A percentile compares a stretch with the other conserved stretches of the same genome.
phyloP scores from a whole-genome alignment of 495 filamentous ascomycete species.

The Poronia punctata region DNA sequence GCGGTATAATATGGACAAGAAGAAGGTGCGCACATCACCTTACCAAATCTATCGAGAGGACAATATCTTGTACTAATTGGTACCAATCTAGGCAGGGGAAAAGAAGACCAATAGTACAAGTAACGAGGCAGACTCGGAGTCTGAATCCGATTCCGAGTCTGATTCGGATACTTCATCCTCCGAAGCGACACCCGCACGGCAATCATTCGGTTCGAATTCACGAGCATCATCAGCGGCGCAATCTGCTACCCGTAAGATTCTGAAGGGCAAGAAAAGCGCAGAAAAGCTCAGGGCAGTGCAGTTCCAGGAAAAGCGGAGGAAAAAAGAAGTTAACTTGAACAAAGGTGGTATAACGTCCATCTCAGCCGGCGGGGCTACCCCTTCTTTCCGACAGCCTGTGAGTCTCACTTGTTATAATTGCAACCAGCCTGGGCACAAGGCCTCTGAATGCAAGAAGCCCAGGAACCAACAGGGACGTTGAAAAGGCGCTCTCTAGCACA shows the following conservation, averaged over 20 bases:
- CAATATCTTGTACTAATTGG: constrained; percentile 5
- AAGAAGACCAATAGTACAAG: constrained; percentile 6
- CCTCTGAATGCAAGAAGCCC: constrained; percentile 16
- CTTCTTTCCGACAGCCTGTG: constrained; percentile 11
- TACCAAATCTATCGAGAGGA: constrained; percentile 9
- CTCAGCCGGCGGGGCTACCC: constrained; percentile 21
- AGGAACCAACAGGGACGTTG: constrained; percentile 16
- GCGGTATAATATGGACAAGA: constrained; percentile 37
- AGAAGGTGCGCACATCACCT: constrained; percentile 24
- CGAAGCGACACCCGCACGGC: constrained; percentile 8
- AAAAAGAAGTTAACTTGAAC: constrained; percentile 54
- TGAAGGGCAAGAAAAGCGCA: constrained; percentile 22
- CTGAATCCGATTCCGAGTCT: constrained; percentile 15
- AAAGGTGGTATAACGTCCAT: constrained; percentile 25
- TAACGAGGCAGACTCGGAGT: constrained; percentile 7
- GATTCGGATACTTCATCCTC: constrained; percentile 14
- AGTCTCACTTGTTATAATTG: constrained; percentile 22
- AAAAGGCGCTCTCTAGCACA: constrained; percentile 7
- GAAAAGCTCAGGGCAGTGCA: constrained; percentile 35
- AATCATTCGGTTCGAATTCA: constrained; percentile 11
- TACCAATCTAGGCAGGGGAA: constrained; percentile 8
- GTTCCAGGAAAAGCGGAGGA: constrained; percentile 45
- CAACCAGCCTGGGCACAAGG: constrained; percentile 23
- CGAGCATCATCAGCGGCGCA: constrained; percentile 8
- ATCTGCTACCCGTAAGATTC: constrained; percentile 1